Evolutionary conservation across 441 rosid genomes (phyloP).

Genomic region (Aquilaria agallochum): DNA sequence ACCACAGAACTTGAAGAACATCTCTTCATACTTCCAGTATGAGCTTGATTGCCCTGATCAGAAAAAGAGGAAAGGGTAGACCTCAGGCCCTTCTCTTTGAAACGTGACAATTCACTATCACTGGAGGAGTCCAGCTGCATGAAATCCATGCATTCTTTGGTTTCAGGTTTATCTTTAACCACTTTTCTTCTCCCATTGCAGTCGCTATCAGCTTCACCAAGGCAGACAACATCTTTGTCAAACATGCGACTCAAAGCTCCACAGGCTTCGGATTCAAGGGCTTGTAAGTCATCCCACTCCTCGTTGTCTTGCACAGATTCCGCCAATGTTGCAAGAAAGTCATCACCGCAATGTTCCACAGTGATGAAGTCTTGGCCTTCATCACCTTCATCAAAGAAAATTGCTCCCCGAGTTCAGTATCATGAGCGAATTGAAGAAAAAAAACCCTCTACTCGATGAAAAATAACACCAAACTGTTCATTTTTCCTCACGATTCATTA

Average conservation of each 20-base stretch:
- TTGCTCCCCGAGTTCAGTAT: constrained; percentile 4
- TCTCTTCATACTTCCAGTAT: constrained; percentile 19
- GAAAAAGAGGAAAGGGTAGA: constrained; percentile 11
- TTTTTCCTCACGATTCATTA: neutral
- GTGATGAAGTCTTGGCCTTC: constrained; percentile 85
- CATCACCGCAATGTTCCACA: constrained; percentile 86
- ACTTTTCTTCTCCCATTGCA: constrained; percentile 28
- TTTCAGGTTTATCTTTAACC: constrained; percentile 53
- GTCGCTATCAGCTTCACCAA: constrained; percentile 13
- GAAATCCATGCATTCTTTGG: constrained; percentile 26
- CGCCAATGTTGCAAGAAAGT: constrained; percentile 79
- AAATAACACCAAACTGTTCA: constrained; percentile 2
- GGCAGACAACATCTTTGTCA: constrained; percentile 24
- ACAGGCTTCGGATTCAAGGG: constrained; percentile 75
- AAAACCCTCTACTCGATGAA: neutral
- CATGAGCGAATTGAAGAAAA: neutral
- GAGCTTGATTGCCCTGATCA: neutral
- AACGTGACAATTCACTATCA: constrained; percentile 31
- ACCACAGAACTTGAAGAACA: constrained; percentile 40
- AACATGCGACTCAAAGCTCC: constrained; percentile 65
- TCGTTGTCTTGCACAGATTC: constrained; percentile 66
- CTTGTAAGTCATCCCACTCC: constrained; percentile 91
- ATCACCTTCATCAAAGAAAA: constrained; percentile 45
- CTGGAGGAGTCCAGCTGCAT: constrained; percentile 65
- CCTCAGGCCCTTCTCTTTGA: constrained; percentile 17